Evolutionary conservation across 345 rosid genomes (phyloP).

Genomic region (Eutrema japonicum): DNA sequence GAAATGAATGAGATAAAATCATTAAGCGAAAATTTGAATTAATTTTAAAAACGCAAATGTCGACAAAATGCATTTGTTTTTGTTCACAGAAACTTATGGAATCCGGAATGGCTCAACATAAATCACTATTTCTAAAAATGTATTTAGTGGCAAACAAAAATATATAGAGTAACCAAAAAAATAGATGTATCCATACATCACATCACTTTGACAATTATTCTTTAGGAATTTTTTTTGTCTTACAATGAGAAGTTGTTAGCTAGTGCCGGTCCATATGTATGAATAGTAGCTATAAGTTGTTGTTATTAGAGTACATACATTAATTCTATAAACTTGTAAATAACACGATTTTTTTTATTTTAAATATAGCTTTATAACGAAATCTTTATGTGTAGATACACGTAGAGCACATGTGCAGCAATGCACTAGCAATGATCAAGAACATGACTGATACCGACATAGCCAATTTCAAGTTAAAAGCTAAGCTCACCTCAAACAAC

Average conservation of each 20-base stretch:
- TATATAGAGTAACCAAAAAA: conserved; percentile 9
- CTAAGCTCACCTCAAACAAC: conserved; percentile 28
- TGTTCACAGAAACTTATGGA: background rate
- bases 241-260: conserved; percentile 27
- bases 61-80: conserved; percentile 19
- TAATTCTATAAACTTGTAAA: conserved; percentile 16
- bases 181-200: background rate
- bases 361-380: conserved; percentile 23
- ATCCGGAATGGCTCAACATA: conserved; percentile 4
- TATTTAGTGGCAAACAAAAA: background rate
- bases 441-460: conserved; percentile 70
- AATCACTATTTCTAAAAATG: background rate
- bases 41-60: background rate
- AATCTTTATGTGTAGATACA: conserved; percentile 38
- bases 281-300: conserved; percentile 30
- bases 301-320: conserved; percentile 3
- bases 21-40: background rate
- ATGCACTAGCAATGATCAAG: conserved; percentile 66
- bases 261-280: conserved; percentile 16
- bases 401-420: conserved; percentile 67
- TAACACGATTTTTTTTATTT: background rate
- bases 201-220: background rate
- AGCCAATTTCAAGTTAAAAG: conserved; percentile 45
- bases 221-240: background rate
- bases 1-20: background rate